These are phyloP conservation scores for Jamesozyma lodderae DNA, from an alignment of 805 yeast genomes.

Conservation along the genomic window DNA sequence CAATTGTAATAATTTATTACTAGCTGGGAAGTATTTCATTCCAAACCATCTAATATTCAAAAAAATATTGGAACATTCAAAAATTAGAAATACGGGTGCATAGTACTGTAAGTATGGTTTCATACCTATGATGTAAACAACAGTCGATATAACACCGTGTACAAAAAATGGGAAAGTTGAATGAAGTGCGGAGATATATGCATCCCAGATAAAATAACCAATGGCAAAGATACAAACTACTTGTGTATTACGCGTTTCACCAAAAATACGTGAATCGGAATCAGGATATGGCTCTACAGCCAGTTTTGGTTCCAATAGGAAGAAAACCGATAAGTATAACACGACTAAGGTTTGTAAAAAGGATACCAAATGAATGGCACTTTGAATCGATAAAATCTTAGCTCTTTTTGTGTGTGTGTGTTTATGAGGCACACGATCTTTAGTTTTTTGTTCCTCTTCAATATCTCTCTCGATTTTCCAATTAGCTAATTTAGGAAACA, in stretches of 20 bases:
- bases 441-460: slow-evolving; percentile 3
- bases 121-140: slow-evolving; percentile 56
- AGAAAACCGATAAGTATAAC: slow-evolving; percentile 32
- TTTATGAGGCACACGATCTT: slow-evolving; percentile 4
- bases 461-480: slow-evolving; percentile 9
- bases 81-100: slow-evolving; percentile 68
- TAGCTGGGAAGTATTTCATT: slow-evolving; percentile 18
- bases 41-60: slow-evolving; percentile 85
- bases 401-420: slow-evolving; percentile 9
- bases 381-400: slow-evolving; percentile 18
- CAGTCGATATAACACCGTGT: slow-evolving; percentile 65
- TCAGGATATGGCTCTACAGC: slow-evolving; percentile 10
- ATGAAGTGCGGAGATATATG: slow-evolving; percentile 51
- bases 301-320: slow-evolving; percentile 9
- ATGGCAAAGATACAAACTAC: slow-evolving; percentile 35
- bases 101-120: slow-evolving; percentile 68
- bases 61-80: slow-evolving; percentile 83
- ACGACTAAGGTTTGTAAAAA: slow-evolving; percentile 72
- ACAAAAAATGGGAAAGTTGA: slow-evolving; percentile 57
- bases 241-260: slow-evolving; percentile 18
- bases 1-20: slow-evolving; percentile 32
- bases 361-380: slow-evolving; percentile 61
- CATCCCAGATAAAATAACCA: slow-evolving; percentile 87
- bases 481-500: slow-evolving; percentile 22
- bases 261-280: slow-evolving; percentile 22